Evolutionary conservation across 2,329 filamentous ascomycete genomes (phyloP).

Genomic region (Cladobotryum protrusum): DNA sequence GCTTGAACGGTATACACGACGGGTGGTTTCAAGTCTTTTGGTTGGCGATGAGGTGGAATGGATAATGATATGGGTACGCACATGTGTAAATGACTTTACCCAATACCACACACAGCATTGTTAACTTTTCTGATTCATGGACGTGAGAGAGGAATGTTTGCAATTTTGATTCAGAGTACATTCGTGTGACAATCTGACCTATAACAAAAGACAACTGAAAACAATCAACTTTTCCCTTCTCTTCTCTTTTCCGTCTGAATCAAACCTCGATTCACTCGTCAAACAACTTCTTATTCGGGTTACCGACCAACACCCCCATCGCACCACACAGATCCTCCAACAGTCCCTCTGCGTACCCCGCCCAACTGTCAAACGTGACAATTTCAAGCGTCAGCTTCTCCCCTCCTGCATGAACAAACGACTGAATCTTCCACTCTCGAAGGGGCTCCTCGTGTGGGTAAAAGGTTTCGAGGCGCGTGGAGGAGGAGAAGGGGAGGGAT

Average conservation of each 20-base stretch:
- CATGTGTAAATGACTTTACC: too few species aligned
- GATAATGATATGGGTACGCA: too few species aligned
- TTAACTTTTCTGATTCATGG: too few species aligned
- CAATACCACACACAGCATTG: too few species aligned
- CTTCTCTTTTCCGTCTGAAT: too few species aligned
- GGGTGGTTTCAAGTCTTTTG: too few species aligned
- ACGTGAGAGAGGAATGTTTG: too few species aligned
- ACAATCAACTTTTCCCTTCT: too few species aligned
- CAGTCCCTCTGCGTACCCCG: conserved; percentile 42
- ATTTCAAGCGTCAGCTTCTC: conserved; percentile 51
- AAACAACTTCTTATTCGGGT: conserved; percentile 15
- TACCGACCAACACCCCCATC: conserved; percentile 10
- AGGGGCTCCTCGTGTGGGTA: conserved; percentile 53
- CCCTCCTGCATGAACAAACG: conserved; percentile 41
- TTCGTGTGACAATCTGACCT: too few species aligned
- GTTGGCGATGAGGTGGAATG: background rate
- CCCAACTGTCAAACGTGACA: conserved; percentile 54
- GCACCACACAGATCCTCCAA: conserved; percentile 42
- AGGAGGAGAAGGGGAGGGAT: conserved; percentile 35
- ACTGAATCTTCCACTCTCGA: conserved; percentile 55
- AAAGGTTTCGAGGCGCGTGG: conserved; percentile 45
- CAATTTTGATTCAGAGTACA: too few species aligned
- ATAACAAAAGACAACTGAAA: too few species aligned
- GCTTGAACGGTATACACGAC: too few species aligned
- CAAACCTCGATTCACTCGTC: background rate